phyloP scores from a whole-genome alignment of 2,329 filamentous ascomycete genomes.

The Cladobotryum protrusum region DNA sequence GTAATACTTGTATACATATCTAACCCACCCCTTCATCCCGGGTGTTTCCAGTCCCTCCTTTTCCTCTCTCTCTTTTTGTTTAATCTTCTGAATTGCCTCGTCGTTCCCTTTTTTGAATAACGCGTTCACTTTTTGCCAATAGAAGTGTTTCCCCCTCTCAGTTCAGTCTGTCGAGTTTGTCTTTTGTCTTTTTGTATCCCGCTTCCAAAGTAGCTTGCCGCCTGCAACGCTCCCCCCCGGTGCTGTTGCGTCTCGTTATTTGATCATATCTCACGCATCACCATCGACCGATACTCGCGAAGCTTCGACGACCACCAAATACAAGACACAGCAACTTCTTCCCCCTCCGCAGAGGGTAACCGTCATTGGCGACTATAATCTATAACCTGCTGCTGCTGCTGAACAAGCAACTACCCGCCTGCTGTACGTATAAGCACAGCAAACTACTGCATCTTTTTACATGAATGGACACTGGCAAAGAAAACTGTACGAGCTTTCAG shows the following conservation, averaged over 20 bases:
- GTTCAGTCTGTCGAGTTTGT: not conserved
- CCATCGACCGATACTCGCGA: not conserved
- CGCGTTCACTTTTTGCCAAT: slow-evolving; percentile 1
- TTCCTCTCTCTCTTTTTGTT: slow-evolving; percentile 8
- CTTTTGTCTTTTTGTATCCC: not conserved
- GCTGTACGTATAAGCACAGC: slow-evolving; percentile 6
- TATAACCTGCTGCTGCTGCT: not conserved
- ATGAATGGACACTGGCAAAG: slow-evolving; percentile 1
- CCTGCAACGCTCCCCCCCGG: not conserved
- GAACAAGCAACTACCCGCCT: not conserved
- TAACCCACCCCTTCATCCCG: slow-evolving; percentile 5
- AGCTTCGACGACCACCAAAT: slow-evolving; percentile 1
- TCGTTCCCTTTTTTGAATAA: not conserved
- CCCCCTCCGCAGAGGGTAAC: not conserved
- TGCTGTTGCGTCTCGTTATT: not conserved
- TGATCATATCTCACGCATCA: not conserved
- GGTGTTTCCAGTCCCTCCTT: slow-evolving; percentile 10
- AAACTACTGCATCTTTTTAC: slow-evolving; percentile 3
- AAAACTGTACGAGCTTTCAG: slow-evolving; percentile 13
- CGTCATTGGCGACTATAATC: not conserved
- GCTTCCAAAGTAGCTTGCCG: not conserved
- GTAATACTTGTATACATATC: slow-evolving; percentile 1
- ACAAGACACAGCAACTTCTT: not conserved
- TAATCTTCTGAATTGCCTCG: slow-evolving; percentile 2
- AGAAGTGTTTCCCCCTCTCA: not conserved